Base-by-base conservation (phyloP, 1,284 basidiomycete genomes). In the Apiotrichum sp. region DNA sequence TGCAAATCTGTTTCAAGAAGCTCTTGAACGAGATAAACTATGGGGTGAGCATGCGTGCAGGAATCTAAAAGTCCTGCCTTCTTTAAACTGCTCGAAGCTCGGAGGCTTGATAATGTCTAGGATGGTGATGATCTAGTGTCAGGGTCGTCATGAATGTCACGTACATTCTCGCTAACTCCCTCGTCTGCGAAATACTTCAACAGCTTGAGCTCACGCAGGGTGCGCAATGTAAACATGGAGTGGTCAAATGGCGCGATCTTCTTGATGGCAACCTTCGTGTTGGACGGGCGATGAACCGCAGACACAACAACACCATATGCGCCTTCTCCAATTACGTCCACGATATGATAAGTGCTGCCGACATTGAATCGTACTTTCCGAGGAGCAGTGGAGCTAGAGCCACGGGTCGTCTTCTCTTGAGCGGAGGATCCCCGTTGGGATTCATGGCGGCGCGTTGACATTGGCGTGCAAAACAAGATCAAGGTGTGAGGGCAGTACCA, bases 191-290 rank as follows among this genome's bases (percentile, higher is more conserved):
- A 82, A 78, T 92, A 93, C 71, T 92, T 92, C 70, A 91, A 83
- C 35, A 93, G 79, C 73, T 93, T 93, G 63, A 93, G 80, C 73
- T 93, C 90, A 59, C 90, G 81, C 49, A 93, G 80, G 0, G 90
- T 93, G 46, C 90, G 80, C 54, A 92, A 78, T 65, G 88, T 89
- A 74, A 91, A 93, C 88, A 93, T 90, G 16, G 88, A 88, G 70
- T 93, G 90, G 72, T 93, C 90, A 64, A 93, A 93, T 0, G 90
- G 90, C 6, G 87, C 84, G 77, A 93, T 90, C 82, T 90, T 90
- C 82, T 92, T 90, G 78, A 89, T 89, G 51, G 88, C 88, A 54
- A 91, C 87, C 71, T 88, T 88, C 52, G 85, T 83, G 49, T 86
- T 85, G 53, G 84, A 88, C 9, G 87, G 86, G 66, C 83, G 76